Evolutionary conservation across 108 stramenopile genomes (phyloP), one percentile per base, ranked within the genome.

Genomic region (Parmales sp.): DNA sequence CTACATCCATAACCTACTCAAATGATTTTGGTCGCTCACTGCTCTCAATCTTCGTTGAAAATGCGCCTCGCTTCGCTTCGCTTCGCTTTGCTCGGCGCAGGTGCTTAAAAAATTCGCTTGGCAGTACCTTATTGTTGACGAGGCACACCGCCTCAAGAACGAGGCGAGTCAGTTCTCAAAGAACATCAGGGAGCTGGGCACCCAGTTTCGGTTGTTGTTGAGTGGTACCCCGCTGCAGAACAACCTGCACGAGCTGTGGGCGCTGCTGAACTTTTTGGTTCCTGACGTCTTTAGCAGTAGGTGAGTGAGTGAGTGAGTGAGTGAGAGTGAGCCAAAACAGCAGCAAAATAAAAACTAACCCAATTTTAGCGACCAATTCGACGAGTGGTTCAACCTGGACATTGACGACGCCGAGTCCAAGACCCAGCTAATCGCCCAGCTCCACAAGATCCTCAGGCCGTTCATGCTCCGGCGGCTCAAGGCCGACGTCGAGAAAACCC

Each of bases 161-260:
- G 79, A 80, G 22, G 72, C 16, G 22, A 63, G 68, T 11, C 2
- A 34, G 1, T 70, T 80, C 37, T 45, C 72, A 7, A 36, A 23
- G 8, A 70, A 63, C 0, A 72, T 76, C 31, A 75, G 78, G 16
- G 18, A 18, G 5, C 20, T 75, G 36, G 60, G 69, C 19, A 90
- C 89, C 46, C 82, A 86, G 39, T 79, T 93, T 80, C 80, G 95
- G 25, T 76, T 95, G 16, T 78, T 91, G 8, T 69, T 91, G 45
- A 85, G 80, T 72, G 92, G 95, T 39, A 96, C 93, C 5, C 93
- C 95, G 0, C 87, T 95, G 64, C 93, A 96, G 82, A 98, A 98
- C 77, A 94, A 96, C 80, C 83, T 98, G 46, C 85, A 86, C 37
- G 94, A 95, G 78, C 73, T 96, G 22, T 96, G 95, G 94, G 77